Evolutionary conservation across 352 stramenopile genomes (phyloP), one percentile per base, ranked within the genome.

Genomic region (Phytophthora nicotianae): DNA sequence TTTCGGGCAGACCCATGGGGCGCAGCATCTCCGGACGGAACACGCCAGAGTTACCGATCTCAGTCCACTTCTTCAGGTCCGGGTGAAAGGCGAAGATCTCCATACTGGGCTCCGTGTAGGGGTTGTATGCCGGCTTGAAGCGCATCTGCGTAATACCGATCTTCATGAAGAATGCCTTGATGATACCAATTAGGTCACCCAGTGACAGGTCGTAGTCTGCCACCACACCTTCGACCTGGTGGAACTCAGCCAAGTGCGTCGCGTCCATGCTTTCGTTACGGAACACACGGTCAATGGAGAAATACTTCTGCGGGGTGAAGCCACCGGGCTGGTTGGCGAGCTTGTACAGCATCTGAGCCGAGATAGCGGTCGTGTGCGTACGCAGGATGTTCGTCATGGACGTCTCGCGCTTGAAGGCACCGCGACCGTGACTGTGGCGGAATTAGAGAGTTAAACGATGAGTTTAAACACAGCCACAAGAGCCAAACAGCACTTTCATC

Each of bases 81-180:
- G 97, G 97, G 82, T 99, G 97, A 85, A 99, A 99, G 38, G 97
- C 97, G 75, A 99, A 99, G 73, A 99, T 99, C 77, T 99, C 98
- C 98, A 99, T 99, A 33, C 89, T 98, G 17, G 98, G 98, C 83
- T 99, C 98, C 42, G 98, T 99, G 89, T 99, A 99, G 29, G 98
- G 98, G 79, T 99, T 99, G 86, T 99, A 99, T 21, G 98, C 98
- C 16, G 98, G 98, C 86, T 99, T 99, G 91, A 99, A 99, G 75
- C 97, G 96, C 72, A 99, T 94, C 77, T 99, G 81, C 26, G 92
- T 98, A 70, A 98, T 98, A 48, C 93, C 93, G 33, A 98, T 98
- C 75, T 99, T 99, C 50, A 96, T 86, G 83, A 99, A 99, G 85
- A 99, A 99, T n/a, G 97, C 97, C 74, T 98, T 96, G 81, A 99